Percentiles rank a stretch among this genome's conserved stretches.
Conservation (phyloP, 75 land plant species). For the Pinus tabuliformis region DNA sequence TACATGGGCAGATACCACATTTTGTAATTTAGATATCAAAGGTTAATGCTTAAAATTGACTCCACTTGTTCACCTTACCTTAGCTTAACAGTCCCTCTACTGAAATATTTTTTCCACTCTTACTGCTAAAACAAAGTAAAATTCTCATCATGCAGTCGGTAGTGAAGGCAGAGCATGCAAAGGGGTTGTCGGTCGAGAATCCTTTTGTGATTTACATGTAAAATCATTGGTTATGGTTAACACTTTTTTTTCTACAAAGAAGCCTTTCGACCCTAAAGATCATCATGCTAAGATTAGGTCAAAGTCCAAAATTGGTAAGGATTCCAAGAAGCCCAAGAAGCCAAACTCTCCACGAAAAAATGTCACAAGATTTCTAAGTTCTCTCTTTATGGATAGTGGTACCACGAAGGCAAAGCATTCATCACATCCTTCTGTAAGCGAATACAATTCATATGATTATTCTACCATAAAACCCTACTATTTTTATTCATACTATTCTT, state of each 20-base stretch:
- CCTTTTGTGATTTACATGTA: background rate
- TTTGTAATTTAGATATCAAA: no score
- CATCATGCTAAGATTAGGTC: background rate
- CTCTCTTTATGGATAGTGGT: slow-evolving; percentile 7
- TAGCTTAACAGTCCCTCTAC: background rate
- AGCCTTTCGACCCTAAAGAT: background rate
- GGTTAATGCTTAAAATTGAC: no score
- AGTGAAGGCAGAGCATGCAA: background rate
- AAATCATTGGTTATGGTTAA: background rate
- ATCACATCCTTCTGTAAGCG: background rate
- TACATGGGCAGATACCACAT: no score
- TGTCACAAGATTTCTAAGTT: no score
- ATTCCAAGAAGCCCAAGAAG: slow-evolving; percentile 26
- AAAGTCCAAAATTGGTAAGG: slow-evolving; percentile 22
- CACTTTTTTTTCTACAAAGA: background rate
- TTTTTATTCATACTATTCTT: slow-evolving; percentile 16
- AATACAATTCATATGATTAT: slow-evolving; percentile 23
- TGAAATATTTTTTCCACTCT: background rate
- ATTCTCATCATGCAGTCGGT: background rate
- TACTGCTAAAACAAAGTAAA: background rate
- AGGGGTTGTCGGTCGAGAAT: background rate
- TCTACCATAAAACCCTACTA: background rate
- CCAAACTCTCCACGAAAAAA: no score
- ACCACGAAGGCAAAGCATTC: background rate
- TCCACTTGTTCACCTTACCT: no score